Percentiles rank a stretch among this genome's conserved stretches.
phyloP scores from a whole-genome alignment of 148 eudicot species.

The Limonium bicolor region DNA sequence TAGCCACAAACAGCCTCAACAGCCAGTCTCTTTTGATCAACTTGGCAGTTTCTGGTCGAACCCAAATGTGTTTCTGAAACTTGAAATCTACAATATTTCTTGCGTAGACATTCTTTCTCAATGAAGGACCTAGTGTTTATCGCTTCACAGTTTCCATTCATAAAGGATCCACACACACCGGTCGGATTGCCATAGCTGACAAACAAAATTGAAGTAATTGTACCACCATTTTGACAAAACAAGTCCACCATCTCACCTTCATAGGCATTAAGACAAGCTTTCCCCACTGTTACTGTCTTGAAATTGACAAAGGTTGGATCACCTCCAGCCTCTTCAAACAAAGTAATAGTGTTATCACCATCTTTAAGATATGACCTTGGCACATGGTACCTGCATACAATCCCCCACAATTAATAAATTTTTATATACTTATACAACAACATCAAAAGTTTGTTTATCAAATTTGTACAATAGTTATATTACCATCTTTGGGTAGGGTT shows the following conservation, averaged over 20 bases:
- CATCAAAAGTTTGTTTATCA: no score
- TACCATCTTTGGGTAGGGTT: constrained; percentile 22
- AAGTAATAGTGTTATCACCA: constrained; percentile 11
- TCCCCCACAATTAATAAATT: no score
- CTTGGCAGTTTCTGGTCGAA: no score
- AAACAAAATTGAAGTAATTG: constrained; percentile 17
- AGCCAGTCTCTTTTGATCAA: no score
- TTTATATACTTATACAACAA: neutral
- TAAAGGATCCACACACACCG: constrained; percentile 7
- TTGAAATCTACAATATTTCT: no score
- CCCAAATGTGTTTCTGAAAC: no score
- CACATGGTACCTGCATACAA: neutral
- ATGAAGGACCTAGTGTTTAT: no score
- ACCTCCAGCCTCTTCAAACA: constrained; percentile 32
- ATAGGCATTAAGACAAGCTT: constrained; percentile 7
- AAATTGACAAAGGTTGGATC: constrained; percentile 8
- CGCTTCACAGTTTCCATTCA: constrained; percentile 12
- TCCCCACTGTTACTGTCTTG: constrained; percentile 8
- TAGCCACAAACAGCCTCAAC: no score
- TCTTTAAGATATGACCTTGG: constrained; percentile 17
- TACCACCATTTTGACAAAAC: constrained; percentile 6
- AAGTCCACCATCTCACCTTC: constrained; percentile 12
- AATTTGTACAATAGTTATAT: no score
- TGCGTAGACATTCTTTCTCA: no score
- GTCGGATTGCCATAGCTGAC: constrained; percentile 26